Evolutionary conservation across 2,329 filamentous ascomycete species (phyloP), one percentile per base, ranked within the genome.

Genomic region (Fusarium agapanthi): DNA sequence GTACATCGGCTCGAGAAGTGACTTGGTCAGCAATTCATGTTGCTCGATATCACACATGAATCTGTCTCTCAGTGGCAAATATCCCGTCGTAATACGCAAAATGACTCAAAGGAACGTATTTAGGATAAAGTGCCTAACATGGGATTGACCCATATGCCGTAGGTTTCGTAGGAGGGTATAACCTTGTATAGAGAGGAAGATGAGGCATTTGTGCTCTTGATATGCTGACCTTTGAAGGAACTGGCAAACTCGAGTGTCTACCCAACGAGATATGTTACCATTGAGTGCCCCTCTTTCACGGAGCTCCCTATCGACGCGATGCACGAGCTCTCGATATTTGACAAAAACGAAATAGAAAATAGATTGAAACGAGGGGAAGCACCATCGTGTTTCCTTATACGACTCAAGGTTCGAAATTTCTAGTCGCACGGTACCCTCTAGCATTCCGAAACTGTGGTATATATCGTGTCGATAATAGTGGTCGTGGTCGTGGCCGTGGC

Each of bases 401-500:
- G 13, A 18, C 32, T 53, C 32, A 16, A 28, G 48, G 14, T 22
- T 18, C 13, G 48, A 51, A 26, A 53, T 37, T 53, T 22, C 48
- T 53, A 18, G 48, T 18, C 7, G 32, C 5, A 53, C 18, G 2
- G 2, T 5, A 28, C 34, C 34, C 0, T 13, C 1, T 16, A 37
- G 18, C 5, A 1, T 12, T 1, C 5, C 5, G 3, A 26, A 16
- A 9, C 28, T 0, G 7, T 53, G 2, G 34, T 53, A 53, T n/a
- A 53, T 16, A 12, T 26, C 10, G 14, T 53, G 50, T 13, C 34
- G 13, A n/a, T n/a, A n/a, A n/a, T n/a, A n/a, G n/a, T n/a, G n/a
- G n/a, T n/a, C n/a, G n/a, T n/a, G n/a, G n/a, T n/a, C n/a, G n/a
- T n/a, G n/a, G n/a, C n/a, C n/a, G n/a, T n/a, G n/a, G n/a, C n/a